Conservation (phyloP, 345 rosid genomes). For the Syzygium aqueum region DNA sequence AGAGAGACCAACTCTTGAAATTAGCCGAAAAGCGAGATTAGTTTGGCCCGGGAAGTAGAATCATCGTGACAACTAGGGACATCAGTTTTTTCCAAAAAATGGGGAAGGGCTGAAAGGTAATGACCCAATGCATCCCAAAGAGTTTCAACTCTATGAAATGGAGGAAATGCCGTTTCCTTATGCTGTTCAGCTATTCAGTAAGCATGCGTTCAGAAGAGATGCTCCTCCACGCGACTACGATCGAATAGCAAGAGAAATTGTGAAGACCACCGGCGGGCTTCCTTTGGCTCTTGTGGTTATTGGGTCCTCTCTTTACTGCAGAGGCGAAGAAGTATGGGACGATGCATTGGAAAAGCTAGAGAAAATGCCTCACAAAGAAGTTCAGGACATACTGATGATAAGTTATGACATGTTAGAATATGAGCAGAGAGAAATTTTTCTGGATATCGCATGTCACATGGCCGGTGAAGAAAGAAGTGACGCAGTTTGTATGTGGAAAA, state of each 20-base stretch:
- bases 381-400: background rate
- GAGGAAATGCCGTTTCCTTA: background rate
- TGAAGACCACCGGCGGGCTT: background rate
- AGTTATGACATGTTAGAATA: background rate
- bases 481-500: background rate
- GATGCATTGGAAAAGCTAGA: background rate
- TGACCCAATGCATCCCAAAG: background rate
- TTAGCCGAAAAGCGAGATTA: background rate
- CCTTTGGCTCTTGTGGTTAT: conserved; percentile 7
- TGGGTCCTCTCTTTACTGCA: background rate
- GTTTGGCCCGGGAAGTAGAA: conserved; percentile 1
- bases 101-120: too few species aligned
- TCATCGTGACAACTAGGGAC: background rate
- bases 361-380: background rate
- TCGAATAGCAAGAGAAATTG: background rate
- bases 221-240: background rate
- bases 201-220: background rate
- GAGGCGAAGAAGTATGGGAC: background rate
- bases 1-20: background rate
- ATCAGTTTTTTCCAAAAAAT: background rate
- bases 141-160: background rate
- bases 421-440: conserved; percentile 1
- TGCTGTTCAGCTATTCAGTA: background rate
- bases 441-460: conserved; percentile 1
- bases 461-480: background rate